These are phyloP conservation scores for Rhizoclosmatium globosum DNA, from an alignment of 192 early-diverging fungal genomes.

Conservation along the genomic window DNA sequence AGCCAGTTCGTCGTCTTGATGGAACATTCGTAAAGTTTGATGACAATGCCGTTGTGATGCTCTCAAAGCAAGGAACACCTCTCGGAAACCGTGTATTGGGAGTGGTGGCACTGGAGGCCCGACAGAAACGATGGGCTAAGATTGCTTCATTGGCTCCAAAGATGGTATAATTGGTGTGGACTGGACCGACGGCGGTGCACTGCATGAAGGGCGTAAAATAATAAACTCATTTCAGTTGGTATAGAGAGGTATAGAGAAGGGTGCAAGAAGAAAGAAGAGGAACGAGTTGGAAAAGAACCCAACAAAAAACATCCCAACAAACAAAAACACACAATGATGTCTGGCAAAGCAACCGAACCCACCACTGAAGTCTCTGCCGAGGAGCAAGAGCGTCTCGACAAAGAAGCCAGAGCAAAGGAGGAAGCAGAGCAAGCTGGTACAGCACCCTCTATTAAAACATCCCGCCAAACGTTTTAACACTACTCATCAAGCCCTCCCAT, in stretches of 20 bases:
- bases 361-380: conserved; percentile 20
- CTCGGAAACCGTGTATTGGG: conserved; percentile 94
- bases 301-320: background rate
- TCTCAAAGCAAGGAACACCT: conserved; percentile 94
- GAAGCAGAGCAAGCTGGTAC: conserved; percentile 55
- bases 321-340: conserved; percentile 28
- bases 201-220: no score
- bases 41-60: conserved; percentile 95
- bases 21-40: conserved; percentile 94
- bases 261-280: no score
- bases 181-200: no score
- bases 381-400: conserved; percentile 46
- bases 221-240: no score
- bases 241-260: no score
- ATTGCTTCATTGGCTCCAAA: conserved; percentile 91
- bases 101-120: conserved; percentile 85
- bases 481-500: conserved; percentile 69
- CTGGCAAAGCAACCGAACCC: background rate
- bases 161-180: conserved; percentile 78
- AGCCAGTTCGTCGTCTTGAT: conserved; percentile 88
- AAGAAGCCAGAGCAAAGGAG: conserved; percentile 43
- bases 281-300: background rate
- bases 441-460: no score
- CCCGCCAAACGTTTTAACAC: no score
- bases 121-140: conserved; percentile 97